A percentile compares a stretch with the other conserved stretches of the same genome.
These are phyloP conservation scores for Phytophthora sp. DNA, from an alignment of 352 stramenopile genomes.

Conservation along the genomic window DNA sequence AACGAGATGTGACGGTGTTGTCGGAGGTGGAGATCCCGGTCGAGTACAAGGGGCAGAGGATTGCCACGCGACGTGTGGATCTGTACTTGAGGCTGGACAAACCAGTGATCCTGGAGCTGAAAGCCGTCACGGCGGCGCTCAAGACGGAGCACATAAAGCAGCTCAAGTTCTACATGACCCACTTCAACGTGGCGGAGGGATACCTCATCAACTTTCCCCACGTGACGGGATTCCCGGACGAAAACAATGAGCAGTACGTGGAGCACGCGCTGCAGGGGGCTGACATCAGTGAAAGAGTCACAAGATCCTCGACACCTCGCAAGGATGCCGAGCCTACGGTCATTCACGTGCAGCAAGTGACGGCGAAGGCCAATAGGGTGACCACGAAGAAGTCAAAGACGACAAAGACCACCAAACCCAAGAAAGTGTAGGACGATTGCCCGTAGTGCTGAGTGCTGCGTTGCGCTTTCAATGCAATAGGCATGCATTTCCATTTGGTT, in stretches of 20 bases:
- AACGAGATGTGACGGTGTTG: constrained; percentile 29
- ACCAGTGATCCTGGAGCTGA: constrained; percentile 44
- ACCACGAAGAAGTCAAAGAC: background rate
- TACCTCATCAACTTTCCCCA: constrained; percentile 54
- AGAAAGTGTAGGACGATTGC: background rate
- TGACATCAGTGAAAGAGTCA: constrained; percentile 25
- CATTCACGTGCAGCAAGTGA: constrained; percentile 20
- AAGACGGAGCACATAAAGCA: constrained; percentile 33
- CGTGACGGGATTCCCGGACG: constrained; percentile 35
- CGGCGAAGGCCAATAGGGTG: background rate
- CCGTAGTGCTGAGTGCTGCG: background rate
- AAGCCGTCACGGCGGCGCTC: constrained; percentile 28
- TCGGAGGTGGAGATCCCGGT: constrained; percentile 42
- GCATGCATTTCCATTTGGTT: background rate
- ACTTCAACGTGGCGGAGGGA: constrained; percentile 39
- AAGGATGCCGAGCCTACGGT: constrained; percentile 15
- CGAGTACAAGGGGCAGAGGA: constrained; percentile 32
- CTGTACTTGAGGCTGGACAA: constrained; percentile 38
- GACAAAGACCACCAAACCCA: background rate
- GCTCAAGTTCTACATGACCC: constrained; percentile 49
- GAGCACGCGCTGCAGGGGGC: constrained; percentile 27
- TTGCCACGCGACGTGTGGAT: constrained; percentile 40
- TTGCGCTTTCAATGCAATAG: background rate
- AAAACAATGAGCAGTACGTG: constrained; percentile 9
- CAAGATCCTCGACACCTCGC: constrained; percentile 7